These are phyloP conservation scores for Penicillium crystallinum DNA, from an alignment of 495 filamentous ascomycete genomes.

Conservation along the genomic window DNA sequence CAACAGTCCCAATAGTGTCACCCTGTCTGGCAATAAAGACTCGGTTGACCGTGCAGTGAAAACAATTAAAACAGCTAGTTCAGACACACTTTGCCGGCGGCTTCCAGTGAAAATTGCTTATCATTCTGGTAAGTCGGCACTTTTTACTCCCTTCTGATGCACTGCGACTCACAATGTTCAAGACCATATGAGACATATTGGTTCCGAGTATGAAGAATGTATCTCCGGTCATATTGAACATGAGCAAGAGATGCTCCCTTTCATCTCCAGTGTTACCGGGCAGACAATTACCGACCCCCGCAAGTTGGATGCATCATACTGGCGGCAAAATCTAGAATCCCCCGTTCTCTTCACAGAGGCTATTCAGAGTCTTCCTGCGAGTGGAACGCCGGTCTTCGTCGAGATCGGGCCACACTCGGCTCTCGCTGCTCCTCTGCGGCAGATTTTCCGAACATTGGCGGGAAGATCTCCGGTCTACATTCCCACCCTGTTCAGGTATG, in stretches of 20 bases:
- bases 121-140: constrained; percentile 36
- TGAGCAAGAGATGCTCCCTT: background rate
- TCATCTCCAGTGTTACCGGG: constrained; percentile 26
- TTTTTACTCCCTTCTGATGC: background rate
- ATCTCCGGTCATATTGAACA: constrained; percentile 1
- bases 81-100: constrained; percentile 17
- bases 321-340: constrained; percentile 28
- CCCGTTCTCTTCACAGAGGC: constrained; percentile 25
- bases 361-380: constrained; percentile 14
- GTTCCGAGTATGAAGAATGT: background rate
- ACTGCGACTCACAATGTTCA: constrained; percentile 1
- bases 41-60: constrained; percentile 31
- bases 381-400: constrained; percentile 27
- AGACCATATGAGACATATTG: constrained; percentile 9
- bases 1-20: constrained; percentile 36
- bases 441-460: constrained; percentile 20
- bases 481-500: constrained; percentile 25
- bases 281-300: constrained; percentile 10
- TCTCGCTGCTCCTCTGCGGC: constrained; percentile 53
- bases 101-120: constrained; percentile 42
- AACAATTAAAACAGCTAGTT: constrained; percentile 21
- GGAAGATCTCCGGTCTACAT: constrained; percentile 21
- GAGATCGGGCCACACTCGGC: constrained; percentile 61
- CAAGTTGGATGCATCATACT: constrained; percentile 34
- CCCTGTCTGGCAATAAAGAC: constrained; percentile 36